phyloP scores from a whole-genome alignment of 257 asterid genomes.

The Voacanga thouarsii region DNA sequence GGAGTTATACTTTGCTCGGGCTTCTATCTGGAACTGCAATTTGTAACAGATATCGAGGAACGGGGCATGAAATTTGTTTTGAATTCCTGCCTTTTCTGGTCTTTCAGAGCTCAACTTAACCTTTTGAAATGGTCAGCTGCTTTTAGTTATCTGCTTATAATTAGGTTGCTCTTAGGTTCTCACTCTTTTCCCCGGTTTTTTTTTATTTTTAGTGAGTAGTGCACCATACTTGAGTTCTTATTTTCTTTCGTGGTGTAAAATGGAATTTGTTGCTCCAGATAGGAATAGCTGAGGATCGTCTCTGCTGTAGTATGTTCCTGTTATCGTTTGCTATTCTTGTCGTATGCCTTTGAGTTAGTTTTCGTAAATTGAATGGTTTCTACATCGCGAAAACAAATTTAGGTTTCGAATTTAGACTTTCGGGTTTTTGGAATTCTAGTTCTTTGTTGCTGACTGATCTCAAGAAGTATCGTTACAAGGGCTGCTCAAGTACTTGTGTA shows the following conservation, averaged over 20 bases:
- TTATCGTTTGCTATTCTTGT: not conserved
- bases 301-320: not conserved
- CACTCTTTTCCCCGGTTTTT: no score
- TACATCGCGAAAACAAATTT: not conserved
- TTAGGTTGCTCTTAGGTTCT: not conserved
- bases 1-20: not conserved
- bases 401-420: not conserved
- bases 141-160: slow-evolving; percentile 1
- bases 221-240: not conserved
- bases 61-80: not conserved
- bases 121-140: not conserved
- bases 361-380: not conserved
- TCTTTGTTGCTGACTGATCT: not conserved
- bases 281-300: not conserved
- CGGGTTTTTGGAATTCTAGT: not conserved
- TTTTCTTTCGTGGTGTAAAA: not conserved
- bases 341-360: not conserved
- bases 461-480: not conserved
- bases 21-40: not conserved
- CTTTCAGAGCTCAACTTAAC: not conserved
- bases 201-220: no score
- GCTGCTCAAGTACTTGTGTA: slow-evolving; percentile 3
- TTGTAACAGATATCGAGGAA: not conserved
- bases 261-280: slow-evolving; percentile 1
- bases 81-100: not conserved